Base-by-base conservation (phyloP, 495 filamentous ascomycete genomes). In the Friedmanniomyces endolithicus region DNA sequence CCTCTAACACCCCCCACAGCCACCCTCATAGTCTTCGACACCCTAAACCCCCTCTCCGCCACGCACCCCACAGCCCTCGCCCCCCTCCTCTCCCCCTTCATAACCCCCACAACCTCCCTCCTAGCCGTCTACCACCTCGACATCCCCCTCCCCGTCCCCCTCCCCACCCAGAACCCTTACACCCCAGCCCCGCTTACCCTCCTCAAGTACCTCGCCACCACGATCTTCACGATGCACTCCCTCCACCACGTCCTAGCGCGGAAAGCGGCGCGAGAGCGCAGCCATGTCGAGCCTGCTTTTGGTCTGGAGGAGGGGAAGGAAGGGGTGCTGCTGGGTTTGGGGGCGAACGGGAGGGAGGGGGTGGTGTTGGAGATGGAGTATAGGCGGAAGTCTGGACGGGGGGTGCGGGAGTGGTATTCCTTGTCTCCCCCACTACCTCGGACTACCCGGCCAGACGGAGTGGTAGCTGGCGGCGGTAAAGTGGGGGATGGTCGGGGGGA, bases 361-460 rank as follows among this genome's bases (percentile, higher is more conserved):
- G 67, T 92, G 3, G 88, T 95, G 2, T 59, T 98, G 2, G 82
- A 88, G 58, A 82, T 95, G 78, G 89, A 97, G 68, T 74, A 94
- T 64, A 73, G 94, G 1, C 73, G 90, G 19, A 82, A 85, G 58
- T 86, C 80, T 55, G 92, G 94, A 0, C 74, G 90, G 17, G 80
- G 81, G 0, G 80, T 95, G 9, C 63, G 75, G 20, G 90, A 95
- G 66, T 79, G 74, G 71, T 96, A 90, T 62, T 77, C 89, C 41
- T 64, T 96, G 0, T 76, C 76, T 0, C 58, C 44, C 1, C 8
- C 17, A 34, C 11, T 64, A 17, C 39, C 61, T 23, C 64, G 56
- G 8, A n/a, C n/a, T n/a, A n/a, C n/a, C n/a, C n/a, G n/a, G n/a
- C n/a, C n/a, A n/a, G n/a, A n/a, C n/a, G n/a, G n/a, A n/a, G n/a